Percentiles rank a stretch among this genome's conserved stretches.
These are phyloP conservation scores for Colletotrichum musae DNA, from an alignment of 2,329 filamentous ascomycete genomes.

Conservation along the genomic window DNA sequence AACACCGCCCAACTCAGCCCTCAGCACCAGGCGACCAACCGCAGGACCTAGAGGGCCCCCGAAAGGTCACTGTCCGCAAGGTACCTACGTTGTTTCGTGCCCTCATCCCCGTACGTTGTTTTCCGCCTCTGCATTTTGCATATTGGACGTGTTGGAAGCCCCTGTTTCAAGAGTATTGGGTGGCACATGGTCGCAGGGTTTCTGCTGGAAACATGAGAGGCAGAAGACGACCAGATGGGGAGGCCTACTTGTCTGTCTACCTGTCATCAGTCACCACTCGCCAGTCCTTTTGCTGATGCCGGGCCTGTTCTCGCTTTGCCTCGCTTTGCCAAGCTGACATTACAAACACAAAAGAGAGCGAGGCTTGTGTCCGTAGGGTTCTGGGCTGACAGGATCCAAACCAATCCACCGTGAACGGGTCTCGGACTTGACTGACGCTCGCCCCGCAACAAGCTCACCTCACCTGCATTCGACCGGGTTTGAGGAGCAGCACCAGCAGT, in stretches of 20 bases:
- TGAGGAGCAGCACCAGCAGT: conserved; percentile 7
- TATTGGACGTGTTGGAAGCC: conserved; percentile 5
- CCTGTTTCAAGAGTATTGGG: conserved; percentile 39
- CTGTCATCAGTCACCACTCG: neutral
- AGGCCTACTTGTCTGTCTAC: neutral
- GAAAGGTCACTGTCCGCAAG: conserved; percentile 2
- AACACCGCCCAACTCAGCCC: conserved; percentile 35
- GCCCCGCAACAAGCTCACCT: neutral
- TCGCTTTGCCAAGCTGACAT: neutral
- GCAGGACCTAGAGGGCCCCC: conserved; percentile 12
- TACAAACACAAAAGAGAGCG: neutral
- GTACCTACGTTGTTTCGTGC: no score
- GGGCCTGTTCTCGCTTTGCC: neutral
- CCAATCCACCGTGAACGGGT: conserved; percentile 9
- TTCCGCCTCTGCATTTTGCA: conserved; percentile 5
- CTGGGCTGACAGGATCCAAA: conserved; percentile 36
- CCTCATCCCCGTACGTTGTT: no score
- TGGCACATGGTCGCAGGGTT: conserved; percentile 7
- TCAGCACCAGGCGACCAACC: conserved; percentile 26
- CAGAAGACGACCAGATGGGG: no score
- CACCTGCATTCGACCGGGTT: conserved; percentile 18
- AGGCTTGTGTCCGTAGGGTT: conserved; percentile 1
- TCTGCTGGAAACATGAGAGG: neutral
- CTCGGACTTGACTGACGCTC: conserved; percentile 17
- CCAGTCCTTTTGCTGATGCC: no score